Evolutionary conservation across 176 grass and related monocot species (phyloP), one percentile per base, ranked within the genome.

Genomic region (Musa itinerans): DNA sequence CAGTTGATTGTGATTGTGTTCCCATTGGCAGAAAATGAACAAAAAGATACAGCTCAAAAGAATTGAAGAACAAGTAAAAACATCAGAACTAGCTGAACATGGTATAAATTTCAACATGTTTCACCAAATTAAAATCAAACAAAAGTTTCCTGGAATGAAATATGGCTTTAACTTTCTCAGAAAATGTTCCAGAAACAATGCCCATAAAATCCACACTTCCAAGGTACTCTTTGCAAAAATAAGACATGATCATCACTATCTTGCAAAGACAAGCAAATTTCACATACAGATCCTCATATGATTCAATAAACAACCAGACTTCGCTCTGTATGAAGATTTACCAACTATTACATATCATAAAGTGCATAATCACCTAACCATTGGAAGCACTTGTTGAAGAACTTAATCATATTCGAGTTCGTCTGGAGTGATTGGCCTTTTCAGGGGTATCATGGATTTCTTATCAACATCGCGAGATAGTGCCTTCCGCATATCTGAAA

Each of bases 371-470:
- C 17, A 57, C 12, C 54, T 57, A 57, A 57, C 54, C 34, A 57
- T 12, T 19, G 54, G 11, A 57, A 57, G 54, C 54, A 57, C 54
- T 19, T 57, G 54, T 19, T 15, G 54, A 43, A 43, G 14, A 57
- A 57, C 12, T 87, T 82, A 92, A 84, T 92, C 89, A 69, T 92
- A 96, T 86, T 96, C 89, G 49, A 96, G 93, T 88, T 96, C 89
- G 83, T 96, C 93, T 0, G 89, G 87, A 70, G 89, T 96, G 65
- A 92, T 86, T 62, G 85, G 89, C 67, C 93, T 92, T 82, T 92
- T 96, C 52, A 88, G 88, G 9, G 93, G 87, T 82, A 96, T 88
- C 61, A 92, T 84, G 63, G 93, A 96, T 65, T 92, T 96, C 77
- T 90, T 92, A 54, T 96, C 89, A 0, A 88, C 87, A 54, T 96